These are phyloP conservation scores for Aurantiochytrium sp. DNA, from an alignment of 108 stramenopile species.

Conservation along the genomic window DNA sequence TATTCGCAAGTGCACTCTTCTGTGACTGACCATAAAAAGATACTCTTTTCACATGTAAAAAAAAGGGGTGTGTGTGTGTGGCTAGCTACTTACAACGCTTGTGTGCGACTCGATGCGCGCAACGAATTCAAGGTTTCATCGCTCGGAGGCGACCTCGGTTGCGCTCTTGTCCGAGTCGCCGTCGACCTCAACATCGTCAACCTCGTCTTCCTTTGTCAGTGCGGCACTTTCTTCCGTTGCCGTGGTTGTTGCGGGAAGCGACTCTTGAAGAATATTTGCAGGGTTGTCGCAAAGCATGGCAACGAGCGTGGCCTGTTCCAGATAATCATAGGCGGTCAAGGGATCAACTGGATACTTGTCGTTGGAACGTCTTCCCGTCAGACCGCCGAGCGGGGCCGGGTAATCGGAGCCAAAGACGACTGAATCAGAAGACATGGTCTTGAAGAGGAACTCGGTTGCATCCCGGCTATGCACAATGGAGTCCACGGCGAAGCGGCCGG, in stretches of 20 bases:
- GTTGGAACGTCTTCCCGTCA: not conserved
- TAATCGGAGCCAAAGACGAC: slow-evolving; percentile 25
- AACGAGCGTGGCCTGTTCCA: not conserved
- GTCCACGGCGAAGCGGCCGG: not conserved
- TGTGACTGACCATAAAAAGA: no score
- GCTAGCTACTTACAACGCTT: no score
- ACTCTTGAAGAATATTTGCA: not conserved
- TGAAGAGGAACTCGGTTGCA: not conserved
- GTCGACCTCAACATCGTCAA: no score
- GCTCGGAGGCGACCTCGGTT: no score
- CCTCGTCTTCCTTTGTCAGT: no score
- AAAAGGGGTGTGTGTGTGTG: no score
- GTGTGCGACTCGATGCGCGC: no score
- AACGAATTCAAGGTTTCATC: no score
- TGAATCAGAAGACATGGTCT: not conserved
- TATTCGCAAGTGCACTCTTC: no score
- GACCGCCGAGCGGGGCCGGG: slow-evolving; percentile 18
- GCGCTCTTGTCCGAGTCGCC: no score
- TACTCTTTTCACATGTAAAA: no score
- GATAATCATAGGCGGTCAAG: not conserved
- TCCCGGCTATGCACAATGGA: slow-evolving; percentile 1
- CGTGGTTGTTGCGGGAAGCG: not conserved
- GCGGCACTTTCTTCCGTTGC: no score
- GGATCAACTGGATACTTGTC: not conserved
- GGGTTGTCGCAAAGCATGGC: not conserved